These are phyloP conservation scores for Leccinellum albellum DNA, from an alignment of 768 basidiomycete species.

Conservation along the genomic window DNA sequence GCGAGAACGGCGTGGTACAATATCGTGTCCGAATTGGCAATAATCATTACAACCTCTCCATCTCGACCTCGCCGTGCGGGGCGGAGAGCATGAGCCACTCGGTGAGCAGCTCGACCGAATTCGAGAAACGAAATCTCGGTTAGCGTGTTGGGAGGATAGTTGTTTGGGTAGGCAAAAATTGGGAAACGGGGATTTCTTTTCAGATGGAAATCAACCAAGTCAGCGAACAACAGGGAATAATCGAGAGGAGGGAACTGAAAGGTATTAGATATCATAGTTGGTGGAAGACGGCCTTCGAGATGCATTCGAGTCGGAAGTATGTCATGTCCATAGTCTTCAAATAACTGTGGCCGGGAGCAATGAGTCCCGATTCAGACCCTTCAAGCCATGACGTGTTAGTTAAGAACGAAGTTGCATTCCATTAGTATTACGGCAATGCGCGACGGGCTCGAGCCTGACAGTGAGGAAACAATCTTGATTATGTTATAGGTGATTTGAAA, in stretches of 20 bases:
- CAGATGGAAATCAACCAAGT: slow-evolving; percentile 24
- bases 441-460: too few relatives aligned
- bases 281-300: neutral
- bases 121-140: slow-evolving; percentile 26
- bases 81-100: slow-evolving; percentile 39
- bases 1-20: slow-evolving; percentile 31
- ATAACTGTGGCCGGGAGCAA: too few relatives aligned
- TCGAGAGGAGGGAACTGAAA: slow-evolving; percentile 23
- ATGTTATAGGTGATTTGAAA: too few relatives aligned
- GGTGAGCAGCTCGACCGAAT: slow-evolving; percentile 28
- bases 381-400: too few relatives aligned
- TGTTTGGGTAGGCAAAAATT: slow-evolving; percentile 12
- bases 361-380: too few relatives aligned
- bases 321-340: too few relatives aligned
- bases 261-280: neutral
- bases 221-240: slow-evolving; percentile 19
- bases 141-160: slow-evolving; percentile 2
- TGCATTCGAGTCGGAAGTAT: too few relatives aligned
- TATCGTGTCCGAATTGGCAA: slow-evolving; percentile 31
- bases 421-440: too few relatives aligned
- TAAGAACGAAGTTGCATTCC: too few relatives aligned
- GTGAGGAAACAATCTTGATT: too few relatives aligned
- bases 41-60: slow-evolving; percentile 19
- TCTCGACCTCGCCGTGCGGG: slow-evolving; percentile 28
- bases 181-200: slow-evolving; percentile 23